Conservation (phyloP, 169 alveolate genomes). For the Perkinsus olseni region DNA sequence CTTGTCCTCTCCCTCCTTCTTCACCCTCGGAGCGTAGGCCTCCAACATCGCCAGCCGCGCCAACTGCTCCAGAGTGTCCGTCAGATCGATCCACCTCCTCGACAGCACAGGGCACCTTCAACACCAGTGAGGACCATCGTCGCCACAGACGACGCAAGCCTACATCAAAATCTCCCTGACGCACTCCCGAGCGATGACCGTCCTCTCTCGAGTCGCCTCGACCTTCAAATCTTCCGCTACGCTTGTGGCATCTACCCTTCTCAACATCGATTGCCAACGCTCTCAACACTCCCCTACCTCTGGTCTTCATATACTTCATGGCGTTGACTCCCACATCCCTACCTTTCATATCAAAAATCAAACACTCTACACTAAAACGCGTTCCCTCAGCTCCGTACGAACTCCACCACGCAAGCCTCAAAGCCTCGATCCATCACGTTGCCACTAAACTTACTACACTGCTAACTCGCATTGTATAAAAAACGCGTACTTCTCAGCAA, state of each 20-base stretch:
- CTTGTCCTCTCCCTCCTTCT: not conserved
- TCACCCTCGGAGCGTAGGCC: not conserved
- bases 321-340: too few relatives aligned
- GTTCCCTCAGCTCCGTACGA: too few relatives aligned
- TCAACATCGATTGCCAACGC: too few relatives aligned
- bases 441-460: too few relatives aligned
- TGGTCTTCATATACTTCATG: too few relatives aligned
- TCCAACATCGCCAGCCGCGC: not conserved
- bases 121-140: not conserved
- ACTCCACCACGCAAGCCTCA: too few relatives aligned
- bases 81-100: not conserved
- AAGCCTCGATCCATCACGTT: too few relatives aligned
- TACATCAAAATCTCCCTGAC: not conserved
- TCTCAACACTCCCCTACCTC: too few relatives aligned
- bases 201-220: not conserved
- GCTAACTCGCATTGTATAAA: too few relatives aligned
- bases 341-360: too few relatives aligned
- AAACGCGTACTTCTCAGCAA: too few relatives aligned
- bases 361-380: too few relatives aligned
- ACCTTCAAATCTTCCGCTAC: not conserved
- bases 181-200: not conserved
- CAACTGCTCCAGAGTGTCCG: not conserved
- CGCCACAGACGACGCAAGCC: not conserved
- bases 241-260: not conserved
- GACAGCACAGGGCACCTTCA: not conserved